Conservation (phyloP, 306 rosid species). For the Canavalia gladiata region DNA sequence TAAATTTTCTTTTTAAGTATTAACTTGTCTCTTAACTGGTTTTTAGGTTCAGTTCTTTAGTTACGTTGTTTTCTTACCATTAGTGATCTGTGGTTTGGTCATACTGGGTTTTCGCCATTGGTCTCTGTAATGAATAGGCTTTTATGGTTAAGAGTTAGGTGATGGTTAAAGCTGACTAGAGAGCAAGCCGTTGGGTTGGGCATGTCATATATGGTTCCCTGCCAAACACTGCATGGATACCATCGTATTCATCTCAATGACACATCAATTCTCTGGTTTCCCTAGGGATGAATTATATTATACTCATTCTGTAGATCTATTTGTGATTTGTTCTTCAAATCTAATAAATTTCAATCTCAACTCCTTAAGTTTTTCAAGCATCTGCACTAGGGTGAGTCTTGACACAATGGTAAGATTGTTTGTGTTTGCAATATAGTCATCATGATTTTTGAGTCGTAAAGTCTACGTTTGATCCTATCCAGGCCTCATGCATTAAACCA, state of each 20-base stretch:
- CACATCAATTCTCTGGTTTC: slow-evolving; percentile 16
- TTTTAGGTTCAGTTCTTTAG: not conserved
- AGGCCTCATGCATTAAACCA: not conserved
- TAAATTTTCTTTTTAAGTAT: slow-evolving; percentile 21
- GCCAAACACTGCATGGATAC: not conserved
- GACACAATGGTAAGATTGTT: not conserved
- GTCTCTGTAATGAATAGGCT: slow-evolving; percentile 28
- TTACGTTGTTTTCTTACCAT: slow-evolving; percentile 27
- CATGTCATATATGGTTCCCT: slow-evolving; percentile 1
- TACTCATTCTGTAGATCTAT: slow-evolving; percentile 34
- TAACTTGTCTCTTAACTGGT: slow-evolving; percentile 16
- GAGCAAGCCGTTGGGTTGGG: slow-evolving; percentile 35
- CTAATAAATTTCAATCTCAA: not conserved
- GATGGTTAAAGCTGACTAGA: slow-evolving; percentile 1
- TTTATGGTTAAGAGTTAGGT: not conserved
- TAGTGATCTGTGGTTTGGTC: slow-evolving; percentile 8
- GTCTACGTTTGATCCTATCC: not conserved
- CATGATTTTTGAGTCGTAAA: slow-evolving; percentile 2
- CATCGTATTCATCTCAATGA: not conserved
- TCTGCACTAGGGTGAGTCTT: slow-evolving; percentile 2
- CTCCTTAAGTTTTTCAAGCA: not conserved
- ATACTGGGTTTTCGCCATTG: slow-evolving; percentile 21
- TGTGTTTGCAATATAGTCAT: not conserved
- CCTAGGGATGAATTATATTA: slow-evolving; percentile 4
- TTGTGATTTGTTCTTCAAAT: slow-evolving; percentile 30